Base-by-base conservation (phyloP, 192 early-diverging fungal species). In the Coemansia biformis region DNA sequence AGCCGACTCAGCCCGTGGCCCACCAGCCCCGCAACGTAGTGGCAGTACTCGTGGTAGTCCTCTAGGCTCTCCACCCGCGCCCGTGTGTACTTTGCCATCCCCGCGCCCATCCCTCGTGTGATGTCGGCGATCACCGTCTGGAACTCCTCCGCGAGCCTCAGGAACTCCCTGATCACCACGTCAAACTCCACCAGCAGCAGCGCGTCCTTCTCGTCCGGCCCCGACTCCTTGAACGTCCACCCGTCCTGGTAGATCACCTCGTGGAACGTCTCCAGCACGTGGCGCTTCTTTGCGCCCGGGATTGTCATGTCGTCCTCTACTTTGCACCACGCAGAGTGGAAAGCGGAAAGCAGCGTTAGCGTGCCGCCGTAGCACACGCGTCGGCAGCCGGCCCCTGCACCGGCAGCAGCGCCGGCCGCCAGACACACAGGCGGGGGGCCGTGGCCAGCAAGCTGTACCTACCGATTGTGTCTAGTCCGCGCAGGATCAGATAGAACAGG, bases 21-120 rank as follows among this genome's bases (percentile, higher is more conserved):
- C 34, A 97, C 92, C 11, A 98, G 79, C 21, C 96, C 95, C 14
- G 96, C 95, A 11, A 96, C 95, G 63, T 96, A 98, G 64, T 98
- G 87, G 47, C 90, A 95, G 77, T 99, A 99, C 41, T 91, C 81
- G 68, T 99, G 85, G 79, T 91, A 99, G 68, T 97, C 90, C 23
- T 81, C 85, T 30, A 83, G 65, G 14, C 87, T 91, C 6, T 70
- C 59, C n/a, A 90, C 78, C 21, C 79, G 74, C 26, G 78, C 68
- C 19, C 58, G 75, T 31, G 79, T 82, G 76, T 86, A 91, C 42
- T 92, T 86, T 32, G 92, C 87, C 95, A 99, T 98, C 0, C 96
- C 96, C 16, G 86, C 63, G 15, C 92, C 96, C 96, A 99, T 98
- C 23, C 81, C 65, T 43, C 86, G 79, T 26, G 89, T 83, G 51